These are phyloP conservation scores for Ocimum tenuiflorum DNA, from an alignment of 257 asterid genomes.

Conservation along the genomic window DNA sequence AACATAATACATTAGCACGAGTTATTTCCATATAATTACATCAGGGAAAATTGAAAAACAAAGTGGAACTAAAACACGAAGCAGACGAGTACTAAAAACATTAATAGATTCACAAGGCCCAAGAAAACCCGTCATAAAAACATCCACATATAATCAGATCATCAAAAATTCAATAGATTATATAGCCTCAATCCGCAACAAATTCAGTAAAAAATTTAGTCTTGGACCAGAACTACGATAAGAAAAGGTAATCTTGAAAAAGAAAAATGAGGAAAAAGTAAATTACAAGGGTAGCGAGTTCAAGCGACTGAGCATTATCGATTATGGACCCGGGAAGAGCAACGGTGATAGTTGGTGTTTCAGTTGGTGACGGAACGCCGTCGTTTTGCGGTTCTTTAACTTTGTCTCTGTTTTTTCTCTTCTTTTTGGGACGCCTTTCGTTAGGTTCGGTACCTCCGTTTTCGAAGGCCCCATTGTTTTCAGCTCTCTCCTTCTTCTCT, in stretches of 20 bases:
- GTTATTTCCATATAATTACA: neutral
- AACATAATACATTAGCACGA: neutral
- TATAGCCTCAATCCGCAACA: slow-evolving; percentile 2
- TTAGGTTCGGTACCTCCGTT: slow-evolving; percentile 38
- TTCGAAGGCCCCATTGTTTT: neutral
- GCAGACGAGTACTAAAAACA: neutral
- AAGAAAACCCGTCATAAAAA: neutral
- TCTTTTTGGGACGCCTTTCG: slow-evolving; percentile 31
- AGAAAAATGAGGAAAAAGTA: neutral
- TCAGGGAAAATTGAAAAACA: neutral
- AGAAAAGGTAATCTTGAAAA: neutral
- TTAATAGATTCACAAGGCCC: neutral
- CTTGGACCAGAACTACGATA: neutral
- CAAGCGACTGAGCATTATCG: slow-evolving; percentile 72
- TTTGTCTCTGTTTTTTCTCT: slow-evolving; percentile 40
- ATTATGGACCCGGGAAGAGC: slow-evolving; percentile 83
- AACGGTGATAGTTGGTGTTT: slow-evolving; percentile 53
- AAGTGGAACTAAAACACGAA: neutral
- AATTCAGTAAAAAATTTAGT: neutral
- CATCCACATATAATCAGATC: neutral
- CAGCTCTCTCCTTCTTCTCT: slow-evolving; percentile 40
- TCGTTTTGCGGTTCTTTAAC: slow-evolving; percentile 18
- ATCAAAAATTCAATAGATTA: neutral
- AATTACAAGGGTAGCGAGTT: slow-evolving; percentile 74
- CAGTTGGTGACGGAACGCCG: slow-evolving; percentile 20